Base-by-base conservation (phyloP, 1,284 basidiomycete genomes). In the Neolentinus lepideus region DNA sequence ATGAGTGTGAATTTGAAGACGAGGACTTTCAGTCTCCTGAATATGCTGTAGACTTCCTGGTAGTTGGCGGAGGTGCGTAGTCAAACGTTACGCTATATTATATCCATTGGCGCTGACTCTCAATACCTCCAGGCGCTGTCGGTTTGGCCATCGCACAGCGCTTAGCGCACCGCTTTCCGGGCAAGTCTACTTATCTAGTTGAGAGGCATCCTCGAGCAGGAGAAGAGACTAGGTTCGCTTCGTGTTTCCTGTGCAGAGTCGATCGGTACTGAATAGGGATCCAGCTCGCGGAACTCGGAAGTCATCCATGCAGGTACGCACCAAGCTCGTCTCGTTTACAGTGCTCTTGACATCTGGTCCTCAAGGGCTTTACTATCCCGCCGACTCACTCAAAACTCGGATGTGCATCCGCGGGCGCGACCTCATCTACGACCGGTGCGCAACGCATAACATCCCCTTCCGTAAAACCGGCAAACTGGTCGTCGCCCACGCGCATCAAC, bases 261-360 rank as follows among this genome's bases (percentile, higher is more conserved):
- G n/a, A n/a, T n/a, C n/a, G n/a, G n/a, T n/a, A n/a, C n/a, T n/a
- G 4, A 21, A 43, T 16, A 4, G 8, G 4, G 4, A 6, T 16
- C 6, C 29, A 94, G 92, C 67, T 94, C 94, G 36, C 85, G 96
- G 21, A 98, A 98, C 68, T 96, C 93, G 1, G 96, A 98, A 66
- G 96, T 99, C 14, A 90, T 98, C 46, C 95, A 98, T 71, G 92
- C 92, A 58, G 92, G 91, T 84, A 64, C 55, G 66, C 29, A 6
- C 29, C 29, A n/a, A 4, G 29, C 29, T 62, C 43, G 10, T 21
- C 51, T 36, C 36, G 16, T 27, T 29, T 21, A 56, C 62, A 53
- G 26, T 22, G 54, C 12, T 8, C 27, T n/a, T 50, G 25, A 12
- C 16, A 50, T 21, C 22, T 10, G 46, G 6, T 19, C 38, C 22